Percentiles rank a stretch among this genome's conserved stretches.
These are phyloP conservation scores for Diaporthe aspalathi DNA, from an alignment of 2,329 filamentous ascomycete species.

Conservation along the genomic window DNA sequence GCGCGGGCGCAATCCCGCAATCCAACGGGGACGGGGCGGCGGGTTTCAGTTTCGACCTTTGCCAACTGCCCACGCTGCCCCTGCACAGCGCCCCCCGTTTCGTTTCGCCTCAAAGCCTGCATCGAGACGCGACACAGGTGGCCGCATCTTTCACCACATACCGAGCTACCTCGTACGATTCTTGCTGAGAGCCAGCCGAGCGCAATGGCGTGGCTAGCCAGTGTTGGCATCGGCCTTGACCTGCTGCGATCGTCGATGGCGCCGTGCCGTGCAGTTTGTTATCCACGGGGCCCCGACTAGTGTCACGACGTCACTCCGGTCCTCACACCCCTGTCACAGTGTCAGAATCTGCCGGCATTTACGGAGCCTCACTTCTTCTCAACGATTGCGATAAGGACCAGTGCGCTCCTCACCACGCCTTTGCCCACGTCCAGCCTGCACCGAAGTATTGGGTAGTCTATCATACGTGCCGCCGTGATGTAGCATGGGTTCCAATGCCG, in stretches of 20 bases:
- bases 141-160: background rate
- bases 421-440: conserved; percentile 15
- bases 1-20: conserved; percentile 7
- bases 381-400: conserved; percentile 34
- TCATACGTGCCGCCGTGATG: background rate
- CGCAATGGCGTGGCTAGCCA: background rate
- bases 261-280: conserved; percentile 13
- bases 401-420: background rate
- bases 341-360: conserved; percentile 36
- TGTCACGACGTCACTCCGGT: conserved; percentile 32
- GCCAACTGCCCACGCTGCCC: conserved; percentile 3
- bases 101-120: conserved; percentile 3
- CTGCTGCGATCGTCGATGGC: conserved; percentile 28
- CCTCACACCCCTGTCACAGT: conserved; percentile 34
- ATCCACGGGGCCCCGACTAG: conserved; percentile 2
- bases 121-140: conserved; percentile 5
- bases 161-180: conserved; percentile 23
- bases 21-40: background rate
- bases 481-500: background rate
- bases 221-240: conserved; percentile 11
- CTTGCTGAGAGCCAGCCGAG: background rate
- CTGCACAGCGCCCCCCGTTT: conserved; percentile 13
- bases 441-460: background rate
- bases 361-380: conserved; percentile 39
- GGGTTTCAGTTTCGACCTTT: conserved; percentile 19